phyloP scores from a whole-genome alignment of 768 basidiomycete genomes.

The Naganishia friedmannii region DNA sequence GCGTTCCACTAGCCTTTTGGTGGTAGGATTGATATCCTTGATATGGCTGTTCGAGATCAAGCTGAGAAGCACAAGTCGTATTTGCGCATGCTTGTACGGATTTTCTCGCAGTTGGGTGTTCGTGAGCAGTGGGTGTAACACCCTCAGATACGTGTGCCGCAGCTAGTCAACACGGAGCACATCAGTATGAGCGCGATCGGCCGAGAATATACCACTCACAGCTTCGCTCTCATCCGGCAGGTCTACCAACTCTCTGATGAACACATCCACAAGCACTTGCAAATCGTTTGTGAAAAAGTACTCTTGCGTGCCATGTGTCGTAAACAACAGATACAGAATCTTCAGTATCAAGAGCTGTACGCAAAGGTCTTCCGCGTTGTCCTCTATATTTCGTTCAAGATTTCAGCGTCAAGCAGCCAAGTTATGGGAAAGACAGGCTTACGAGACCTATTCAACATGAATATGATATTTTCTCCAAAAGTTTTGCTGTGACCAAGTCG shows the following conservation, averaged over 20 bases:
- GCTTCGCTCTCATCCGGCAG: constrained; percentile 91
- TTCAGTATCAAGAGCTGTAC: constrained; percentile 93
- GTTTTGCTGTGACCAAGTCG: constrained; percentile 83
- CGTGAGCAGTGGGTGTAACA: constrained; percentile 88
- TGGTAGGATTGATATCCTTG: constrained; percentile 79
- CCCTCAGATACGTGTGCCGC: constrained; percentile 93
- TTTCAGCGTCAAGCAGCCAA: constrained; percentile 3
- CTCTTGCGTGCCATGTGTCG: constrained; percentile 84
- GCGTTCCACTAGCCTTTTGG: constrained; percentile 83
- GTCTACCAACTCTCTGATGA: constrained; percentile 87
- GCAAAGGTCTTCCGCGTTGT: constrained; percentile 83
- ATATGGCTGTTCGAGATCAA: constrained; percentile 71
- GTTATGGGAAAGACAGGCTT: constrained; percentile 47
- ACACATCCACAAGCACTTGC: constrained; percentile 92
- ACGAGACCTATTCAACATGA: constrained; percentile 96
- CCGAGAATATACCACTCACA: constrained; percentile 56
- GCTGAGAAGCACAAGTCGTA: constrained; percentile 75
- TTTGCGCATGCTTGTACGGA: constrained; percentile 88
- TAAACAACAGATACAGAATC: constrained; percentile 89
- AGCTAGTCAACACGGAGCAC: constrained; percentile 57
- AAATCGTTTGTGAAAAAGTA: constrained; percentile 99
- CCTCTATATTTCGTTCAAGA: constrained; percentile 56
- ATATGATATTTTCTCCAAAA: constrained; percentile 97
- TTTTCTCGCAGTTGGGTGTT: constrained; percentile 81
- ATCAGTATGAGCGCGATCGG: not conserved